A percentile compares a stretch with the other conserved stretches of the same genome.
These are phyloP conservation scores for Sclerotinia minor DNA, from an alignment of 2,329 filamentous ascomycete genomes.

Conservation along the genomic window DNA sequence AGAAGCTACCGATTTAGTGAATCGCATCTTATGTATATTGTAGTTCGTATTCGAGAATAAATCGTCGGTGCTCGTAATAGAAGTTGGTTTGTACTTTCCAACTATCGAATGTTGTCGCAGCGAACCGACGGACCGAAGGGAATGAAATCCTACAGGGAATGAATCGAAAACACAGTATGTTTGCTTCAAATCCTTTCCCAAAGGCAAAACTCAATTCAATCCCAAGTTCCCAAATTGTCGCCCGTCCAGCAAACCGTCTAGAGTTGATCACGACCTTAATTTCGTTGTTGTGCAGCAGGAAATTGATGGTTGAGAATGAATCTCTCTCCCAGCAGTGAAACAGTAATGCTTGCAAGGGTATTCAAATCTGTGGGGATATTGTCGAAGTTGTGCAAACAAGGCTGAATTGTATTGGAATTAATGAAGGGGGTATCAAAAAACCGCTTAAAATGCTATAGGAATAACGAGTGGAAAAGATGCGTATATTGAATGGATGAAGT, in stretches of 20 bases:
- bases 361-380: constrained; percentile 1
- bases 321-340: constrained; percentile 3
- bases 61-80: constrained; percentile 28
- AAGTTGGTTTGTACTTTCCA: not conserved
- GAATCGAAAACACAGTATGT: not conserved
- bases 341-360: constrained; percentile 14
- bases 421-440: not conserved
- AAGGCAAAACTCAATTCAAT: not conserved
- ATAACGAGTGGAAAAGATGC: not conserved
- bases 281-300: constrained; percentile 18
- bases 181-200: not conserved
- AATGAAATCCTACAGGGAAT: constrained; percentile 1
- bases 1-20: constrained; percentile 28
- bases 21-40: constrained; percentile 30
- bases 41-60: constrained; percentile 18
- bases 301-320: constrained; percentile 14
- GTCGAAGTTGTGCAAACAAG: constrained; percentile 2
- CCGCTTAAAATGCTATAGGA: not conserved
- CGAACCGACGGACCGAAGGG: not conserved
- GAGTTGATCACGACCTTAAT: constrained; percentile 19
- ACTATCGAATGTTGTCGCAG: constrained; percentile 17
- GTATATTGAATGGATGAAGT: constrained; percentile 2
- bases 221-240: constrained; percentile 2
- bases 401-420: not conserved
- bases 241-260: constrained; percentile 7